Conservation (phyloP, 1,139 yeast species). For the Nakaseomyces delphensis region DNA sequence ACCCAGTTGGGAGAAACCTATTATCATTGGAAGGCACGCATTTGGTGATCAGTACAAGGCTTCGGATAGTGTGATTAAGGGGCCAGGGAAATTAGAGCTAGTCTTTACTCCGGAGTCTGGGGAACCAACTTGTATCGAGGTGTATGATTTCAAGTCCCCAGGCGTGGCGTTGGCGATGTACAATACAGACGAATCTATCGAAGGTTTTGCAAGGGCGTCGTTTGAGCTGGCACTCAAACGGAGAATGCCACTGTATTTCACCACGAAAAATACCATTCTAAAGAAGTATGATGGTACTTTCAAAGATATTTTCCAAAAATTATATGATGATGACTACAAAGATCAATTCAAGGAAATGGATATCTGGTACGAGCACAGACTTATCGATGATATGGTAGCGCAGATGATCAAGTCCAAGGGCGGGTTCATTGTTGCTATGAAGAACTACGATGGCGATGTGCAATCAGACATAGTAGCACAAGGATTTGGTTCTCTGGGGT, state of each 20-base stretch:
- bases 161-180: conserved; percentile 94
- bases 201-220: conserved; percentile 85
- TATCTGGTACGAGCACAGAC: conserved; percentile 92
- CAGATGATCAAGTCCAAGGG: conserved; percentile 95
- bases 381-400: conserved; percentile 97
- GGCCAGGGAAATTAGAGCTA: conserved; percentile 70
- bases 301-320: conserved; percentile 81
- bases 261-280: conserved; percentile 90
- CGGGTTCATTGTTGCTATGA: conserved; percentile 89
- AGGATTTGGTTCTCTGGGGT: conserved; percentile 92
- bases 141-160: conserved; percentile 56
- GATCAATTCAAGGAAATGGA: conserved; percentile 62
- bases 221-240: conserved; percentile 79
- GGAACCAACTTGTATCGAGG: conserved; percentile 47
- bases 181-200: conserved; percentile 85
- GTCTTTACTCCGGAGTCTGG: conserved; percentile 56
- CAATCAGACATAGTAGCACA: conserved; percentile 96
- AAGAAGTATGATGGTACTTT: conserved; percentile 91
- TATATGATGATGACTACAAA: conserved; percentile 66
- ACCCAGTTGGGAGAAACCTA: conserved; percentile 91
- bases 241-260: conserved; percentile 68
- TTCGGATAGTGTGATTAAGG: conserved; percentile 70
- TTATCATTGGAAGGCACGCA: conserved; percentile 94
- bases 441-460: conserved; percentile 96
- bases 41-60: conserved; percentile 96